These are phyloP conservation scores for Hebeloma cylindrosporum DNA, from an alignment of 768 basidiomycete genomes.

Conservation along the genomic window DNA sequence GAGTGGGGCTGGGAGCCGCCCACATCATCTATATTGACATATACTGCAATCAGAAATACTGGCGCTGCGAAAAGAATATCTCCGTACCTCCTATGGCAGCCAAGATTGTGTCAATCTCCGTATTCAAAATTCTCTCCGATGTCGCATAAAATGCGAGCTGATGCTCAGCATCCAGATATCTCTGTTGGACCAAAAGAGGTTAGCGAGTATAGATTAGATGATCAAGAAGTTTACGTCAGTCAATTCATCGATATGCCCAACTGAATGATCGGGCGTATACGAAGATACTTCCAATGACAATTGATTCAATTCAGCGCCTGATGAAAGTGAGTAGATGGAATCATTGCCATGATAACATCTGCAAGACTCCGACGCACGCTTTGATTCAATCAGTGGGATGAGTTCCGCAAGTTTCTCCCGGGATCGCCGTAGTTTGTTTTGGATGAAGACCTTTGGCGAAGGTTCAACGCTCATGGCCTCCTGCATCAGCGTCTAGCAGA, in stretches of 20 bases:
- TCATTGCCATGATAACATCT: slow-evolving; percentile 4
- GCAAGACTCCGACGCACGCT: slow-evolving; percentile 46
- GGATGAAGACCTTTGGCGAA: slow-evolving; percentile 73
- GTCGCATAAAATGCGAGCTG: slow-evolving; percentile 53
- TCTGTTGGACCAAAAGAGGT: slow-evolving; percentile 37
- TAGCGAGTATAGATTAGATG: slow-evolving; percentile 5
- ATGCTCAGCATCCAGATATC: slow-evolving; percentile 62
- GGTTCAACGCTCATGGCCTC: slow-evolving; percentile 63
- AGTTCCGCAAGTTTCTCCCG: slow-evolving; percentile 66
- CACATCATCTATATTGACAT: slow-evolving; percentile 57
- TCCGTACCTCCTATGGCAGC: slow-evolving; percentile 62
- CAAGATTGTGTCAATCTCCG: slow-evolving; percentile 65
- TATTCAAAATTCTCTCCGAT: slow-evolving; percentile 55
- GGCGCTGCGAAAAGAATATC: not conserved
- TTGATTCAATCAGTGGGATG: slow-evolving; percentile 52
- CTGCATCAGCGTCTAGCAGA: slow-evolving; percentile 33
- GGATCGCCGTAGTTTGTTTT: slow-evolving; percentile 69
- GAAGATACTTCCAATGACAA: slow-evolving; percentile 45
- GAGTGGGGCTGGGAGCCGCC: slow-evolving; percentile 70
- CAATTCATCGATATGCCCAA: slow-evolving; percentile 59
- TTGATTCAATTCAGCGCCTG: slow-evolving; percentile 48
- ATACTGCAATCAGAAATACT: slow-evolving; percentile 3
- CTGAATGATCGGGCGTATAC: slow-evolving; percentile 46
- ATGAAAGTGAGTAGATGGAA: not conserved
- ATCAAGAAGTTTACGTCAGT: slow-evolving; percentile 43